phyloP scores from a whole-genome alignment of 225 moss, liverwort and hornwort genomes.

The Sphagnum tenellum region DNA sequence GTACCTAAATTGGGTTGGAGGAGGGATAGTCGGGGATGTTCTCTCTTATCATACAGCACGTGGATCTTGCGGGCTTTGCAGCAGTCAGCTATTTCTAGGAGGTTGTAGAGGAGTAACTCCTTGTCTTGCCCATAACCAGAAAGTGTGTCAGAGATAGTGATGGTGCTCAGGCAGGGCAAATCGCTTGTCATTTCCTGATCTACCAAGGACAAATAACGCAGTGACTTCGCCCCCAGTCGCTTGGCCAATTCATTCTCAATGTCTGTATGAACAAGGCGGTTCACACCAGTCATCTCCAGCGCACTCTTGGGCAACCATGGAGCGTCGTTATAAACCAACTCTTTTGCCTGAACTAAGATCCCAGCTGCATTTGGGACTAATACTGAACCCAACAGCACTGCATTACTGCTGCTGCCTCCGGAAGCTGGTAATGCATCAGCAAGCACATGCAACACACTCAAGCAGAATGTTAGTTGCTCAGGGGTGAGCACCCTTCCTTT shows the following conservation, averaged over 20 bases:
- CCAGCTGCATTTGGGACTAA: constrained; percentile 64
- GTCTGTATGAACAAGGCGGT: constrained; percentile 70
- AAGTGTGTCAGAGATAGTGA: constrained; percentile 52
- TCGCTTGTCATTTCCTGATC: constrained; percentile 94
- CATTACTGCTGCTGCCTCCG: constrained; percentile 18
- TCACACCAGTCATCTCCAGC: constrained; percentile 63
- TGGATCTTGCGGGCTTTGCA: constrained; percentile 80
- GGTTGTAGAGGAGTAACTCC: constrained; percentile 58
- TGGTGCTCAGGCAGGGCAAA: constrained; percentile 59
- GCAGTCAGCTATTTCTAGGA: constrained; percentile 70
- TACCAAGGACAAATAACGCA: constrained; percentile 77
- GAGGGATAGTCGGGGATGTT: constrained; percentile 77
- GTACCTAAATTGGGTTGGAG: constrained; percentile 80
- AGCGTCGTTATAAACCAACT: constrained; percentile 80
- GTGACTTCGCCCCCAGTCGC: constrained; percentile 70
- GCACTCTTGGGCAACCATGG: constrained; percentile 80
- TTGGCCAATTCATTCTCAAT: constrained; percentile 71
- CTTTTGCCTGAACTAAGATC: constrained; percentile 54
- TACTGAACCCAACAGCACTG: constrained; percentile 30
- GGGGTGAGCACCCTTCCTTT: constrained; percentile 38
- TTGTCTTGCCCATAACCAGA: constrained; percentile 32
- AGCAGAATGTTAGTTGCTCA: constrained; percentile 68
- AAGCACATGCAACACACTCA: constrained; percentile 72
- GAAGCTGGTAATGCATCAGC: constrained; percentile 47
- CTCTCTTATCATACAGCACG: constrained; percentile 73